Percentiles rank a stretch among this genome's conserved stretches.
Evolutionary conservation across 23 red algal genomes (phyloP).

Genomic region (Gracilaria vermiculophylla): DNA sequence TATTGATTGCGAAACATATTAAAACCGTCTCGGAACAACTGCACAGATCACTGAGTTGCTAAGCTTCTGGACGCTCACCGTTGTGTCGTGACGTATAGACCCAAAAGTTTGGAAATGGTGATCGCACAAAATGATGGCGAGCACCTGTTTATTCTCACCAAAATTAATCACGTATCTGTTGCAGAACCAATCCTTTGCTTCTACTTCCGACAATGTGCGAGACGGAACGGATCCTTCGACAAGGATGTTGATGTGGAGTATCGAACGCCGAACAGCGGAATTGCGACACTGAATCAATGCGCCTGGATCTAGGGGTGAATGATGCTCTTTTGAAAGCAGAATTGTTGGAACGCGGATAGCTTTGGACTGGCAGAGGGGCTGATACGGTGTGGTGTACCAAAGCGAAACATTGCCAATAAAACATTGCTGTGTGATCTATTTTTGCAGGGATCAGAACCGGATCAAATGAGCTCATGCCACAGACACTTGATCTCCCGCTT

Average conservation of each 20-base stretch:
- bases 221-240: background rate
- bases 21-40: background rate
- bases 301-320: background rate
- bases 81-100: background rate
- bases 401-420: too few relatives aligned
- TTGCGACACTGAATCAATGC: too few relatives aligned
- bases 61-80: background rate
- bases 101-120: background rate
- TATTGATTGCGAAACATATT: slow-evolving; percentile 99
- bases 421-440: slow-evolving; percentile 18
- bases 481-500: background rate
- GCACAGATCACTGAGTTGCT: background rate
- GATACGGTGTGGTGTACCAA: too few relatives aligned
- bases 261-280: too few relatives aligned
- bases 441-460: background rate
- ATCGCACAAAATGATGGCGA: background rate
- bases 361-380: background rate
- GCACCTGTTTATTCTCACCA: background rate
- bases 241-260: background rate
- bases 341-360: background rate
- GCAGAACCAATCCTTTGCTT: background rate
- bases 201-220: background rate
- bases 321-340: background rate
- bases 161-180: background rate
- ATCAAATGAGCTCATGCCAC: background rate